Conservation (phyloP, 176 grass and related monocot genomes). For the Musa itinerans region DNA sequence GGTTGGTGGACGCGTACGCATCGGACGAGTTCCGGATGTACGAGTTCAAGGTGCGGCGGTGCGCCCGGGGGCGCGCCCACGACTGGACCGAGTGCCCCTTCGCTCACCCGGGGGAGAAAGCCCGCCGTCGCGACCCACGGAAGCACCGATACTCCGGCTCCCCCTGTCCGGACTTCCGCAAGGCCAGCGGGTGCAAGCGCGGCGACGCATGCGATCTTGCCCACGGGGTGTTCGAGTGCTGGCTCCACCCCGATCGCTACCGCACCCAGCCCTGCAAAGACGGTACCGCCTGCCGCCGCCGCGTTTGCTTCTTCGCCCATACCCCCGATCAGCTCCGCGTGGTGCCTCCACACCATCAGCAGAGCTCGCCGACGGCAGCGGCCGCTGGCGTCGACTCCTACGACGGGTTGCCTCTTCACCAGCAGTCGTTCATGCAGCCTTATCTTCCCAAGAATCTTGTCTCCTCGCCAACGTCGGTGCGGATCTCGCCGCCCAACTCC, state of each 20-base stretch:
- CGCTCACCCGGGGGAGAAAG: constrained; percentile 90
- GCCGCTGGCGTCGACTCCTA: neutral
- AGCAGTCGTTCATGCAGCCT: neutral
- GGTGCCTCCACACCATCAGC: neutral
- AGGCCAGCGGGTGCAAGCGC: constrained; percentile 4
- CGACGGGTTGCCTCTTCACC: neutral
- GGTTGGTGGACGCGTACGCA: constrained; percentile 21
- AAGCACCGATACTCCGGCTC: constrained; percentile 76
- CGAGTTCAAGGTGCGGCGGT: constrained; percentile 89
- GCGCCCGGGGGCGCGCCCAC: constrained; percentile 54
- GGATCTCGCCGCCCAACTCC: neutral
- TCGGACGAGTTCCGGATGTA: constrained; percentile 97
- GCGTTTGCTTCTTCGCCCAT: constrained; percentile 9
- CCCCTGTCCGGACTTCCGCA: constrained; percentile 3
- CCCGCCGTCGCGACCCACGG: constrained; percentile 65
- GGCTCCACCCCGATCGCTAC: constrained; percentile 7
- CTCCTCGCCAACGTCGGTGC: neutral
- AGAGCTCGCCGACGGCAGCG: neutral
- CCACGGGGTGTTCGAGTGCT: constrained; percentile 8
- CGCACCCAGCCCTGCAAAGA: constrained; percentile 9
- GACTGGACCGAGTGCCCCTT: constrained; percentile 99
- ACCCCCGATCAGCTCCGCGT: neutral
- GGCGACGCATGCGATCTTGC: neutral
- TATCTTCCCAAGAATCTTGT: neutral
- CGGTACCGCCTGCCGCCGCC: constrained; percentile 6